These are phyloP conservation scores for Akanthomyces lecanii DNA, from an alignment of 2,329 filamentous ascomycete species.

Conservation along the genomic window DNA sequence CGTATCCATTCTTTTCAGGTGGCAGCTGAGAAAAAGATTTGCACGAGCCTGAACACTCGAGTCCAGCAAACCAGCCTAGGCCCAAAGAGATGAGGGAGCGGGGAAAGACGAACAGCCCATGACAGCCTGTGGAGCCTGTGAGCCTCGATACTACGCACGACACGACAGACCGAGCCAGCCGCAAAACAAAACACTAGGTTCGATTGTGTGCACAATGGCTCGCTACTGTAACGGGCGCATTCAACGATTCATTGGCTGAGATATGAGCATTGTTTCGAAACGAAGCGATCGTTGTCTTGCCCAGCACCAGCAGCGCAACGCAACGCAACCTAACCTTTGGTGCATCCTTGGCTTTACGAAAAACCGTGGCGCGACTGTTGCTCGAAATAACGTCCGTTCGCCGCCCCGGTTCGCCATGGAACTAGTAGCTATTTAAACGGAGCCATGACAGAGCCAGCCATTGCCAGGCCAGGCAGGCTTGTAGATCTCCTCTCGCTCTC, in stretches of 20 bases:
- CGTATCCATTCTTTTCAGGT: background rate
- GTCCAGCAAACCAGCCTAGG: background rate
- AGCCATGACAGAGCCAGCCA: background rate
- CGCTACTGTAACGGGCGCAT: background rate
- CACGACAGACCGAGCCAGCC: background rate
- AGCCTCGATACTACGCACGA: background rate
- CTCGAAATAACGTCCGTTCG: background rate
- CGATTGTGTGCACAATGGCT: background rate
- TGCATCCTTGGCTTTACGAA: no score
- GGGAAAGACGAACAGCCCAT: background rate
- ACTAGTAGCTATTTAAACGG: background rate
- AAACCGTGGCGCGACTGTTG: background rate
- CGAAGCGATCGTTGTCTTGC: background rate
- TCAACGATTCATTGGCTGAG: background rate
- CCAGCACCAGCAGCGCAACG: background rate
- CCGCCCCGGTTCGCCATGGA: background rate
- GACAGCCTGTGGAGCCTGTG: background rate
- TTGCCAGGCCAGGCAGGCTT: background rate
- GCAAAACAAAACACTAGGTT: conserved; percentile 7
- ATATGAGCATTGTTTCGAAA: background rate
- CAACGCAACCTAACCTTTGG: background rate
- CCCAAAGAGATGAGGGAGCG: background rate
- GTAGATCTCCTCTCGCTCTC: conserved; percentile 11
- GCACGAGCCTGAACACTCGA: background rate
- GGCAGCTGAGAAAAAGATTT: background rate